Evolutionary conservation across 305 asterid species (phyloP).

Genomic region (Solanum chacoense): DNA sequence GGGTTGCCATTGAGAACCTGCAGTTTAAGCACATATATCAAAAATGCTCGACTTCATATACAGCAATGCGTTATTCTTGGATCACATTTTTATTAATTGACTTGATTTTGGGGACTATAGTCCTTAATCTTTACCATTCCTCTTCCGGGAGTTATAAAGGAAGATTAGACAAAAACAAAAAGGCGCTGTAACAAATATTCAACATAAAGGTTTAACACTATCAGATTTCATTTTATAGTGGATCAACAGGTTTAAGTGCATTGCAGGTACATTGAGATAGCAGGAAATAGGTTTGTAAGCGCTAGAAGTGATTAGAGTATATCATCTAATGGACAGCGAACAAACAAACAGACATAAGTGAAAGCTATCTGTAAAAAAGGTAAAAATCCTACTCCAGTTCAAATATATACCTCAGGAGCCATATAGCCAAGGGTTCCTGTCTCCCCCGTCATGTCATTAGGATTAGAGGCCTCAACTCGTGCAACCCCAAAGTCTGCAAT

Average conservation of each 20-base stretch:
- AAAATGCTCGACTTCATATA: not conserved
- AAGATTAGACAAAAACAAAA: not conserved
- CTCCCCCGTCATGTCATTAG: slow-evolving; percentile 28
- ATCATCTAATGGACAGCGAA: not conserved
- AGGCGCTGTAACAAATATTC: not conserved
- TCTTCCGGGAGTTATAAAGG: not conserved
- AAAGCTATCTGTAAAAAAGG: not conserved
- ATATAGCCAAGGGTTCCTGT: slow-evolving; percentile 33
- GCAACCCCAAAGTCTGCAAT: slow-evolving; percentile 34
- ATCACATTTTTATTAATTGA: not conserved
- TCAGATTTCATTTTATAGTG: not conserved
- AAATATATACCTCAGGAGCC: slow-evolving; percentile 29
- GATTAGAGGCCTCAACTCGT: slow-evolving; percentile 23
- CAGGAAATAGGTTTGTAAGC: not conserved
- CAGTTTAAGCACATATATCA: not conserved
- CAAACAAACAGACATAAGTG: not conserved
- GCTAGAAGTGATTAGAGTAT: not conserved
- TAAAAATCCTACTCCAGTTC: not conserved
- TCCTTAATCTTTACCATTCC: not conserved
- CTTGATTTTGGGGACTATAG: not conserved
- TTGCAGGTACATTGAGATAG: not conserved
- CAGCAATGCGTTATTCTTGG: not conserved
- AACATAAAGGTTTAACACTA: not conserved
- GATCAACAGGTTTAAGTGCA: not conserved
- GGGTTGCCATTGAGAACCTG: slow-evolving; percentile 32